Evolutionary conservation across 148 eudicot species (phyloP).

Genomic region (Selenicereus undatus): DNA sequence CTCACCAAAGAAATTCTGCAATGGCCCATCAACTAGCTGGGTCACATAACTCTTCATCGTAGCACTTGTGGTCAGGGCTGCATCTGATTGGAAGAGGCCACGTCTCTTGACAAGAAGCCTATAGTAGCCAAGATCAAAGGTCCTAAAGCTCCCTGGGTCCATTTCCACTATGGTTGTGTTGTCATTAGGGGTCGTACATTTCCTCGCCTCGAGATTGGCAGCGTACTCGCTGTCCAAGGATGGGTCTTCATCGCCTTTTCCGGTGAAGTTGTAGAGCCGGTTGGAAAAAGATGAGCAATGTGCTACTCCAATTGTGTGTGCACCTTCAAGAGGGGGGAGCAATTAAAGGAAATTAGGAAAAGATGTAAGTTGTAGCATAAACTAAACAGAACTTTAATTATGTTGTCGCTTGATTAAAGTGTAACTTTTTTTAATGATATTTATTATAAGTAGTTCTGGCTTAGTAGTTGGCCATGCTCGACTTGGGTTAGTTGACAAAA

Average conservation of each 20-base stretch:
- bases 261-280: conserved; percentile 51
- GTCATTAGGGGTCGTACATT: conserved; percentile 47
- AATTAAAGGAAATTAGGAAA: no score
- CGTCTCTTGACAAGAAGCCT: conserved; percentile 53
- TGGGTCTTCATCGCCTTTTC: conserved; percentile 41
- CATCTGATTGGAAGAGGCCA: conserved; percentile 70
- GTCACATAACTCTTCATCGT: conserved; percentile 32
- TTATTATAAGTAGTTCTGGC: no score
- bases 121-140: conserved; percentile 75
- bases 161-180: conserved; percentile 61
- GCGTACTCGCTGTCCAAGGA: conserved; percentile 70
- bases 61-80: conserved; percentile 51
- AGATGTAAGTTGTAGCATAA: no score
- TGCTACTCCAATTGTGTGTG: conserved; percentile 60
- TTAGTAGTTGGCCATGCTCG: no score
- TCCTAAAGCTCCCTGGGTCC: conserved; percentile 82
- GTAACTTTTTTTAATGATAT: no score
- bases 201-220: conserved; percentile 47
- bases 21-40: conserved; percentile 47
- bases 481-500: no score
- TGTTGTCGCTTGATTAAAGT: no score
- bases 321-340: conserved; percentile 28
- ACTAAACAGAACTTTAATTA: neutral
- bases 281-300: conserved; percentile 48
- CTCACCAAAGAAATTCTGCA: conserved; percentile 41